These are phyloP conservation scores for Sphagnum fallax DNA, from an alignment of 228 moss, liverwort and hornwort genomes.

Conservation along the genomic window DNA sequence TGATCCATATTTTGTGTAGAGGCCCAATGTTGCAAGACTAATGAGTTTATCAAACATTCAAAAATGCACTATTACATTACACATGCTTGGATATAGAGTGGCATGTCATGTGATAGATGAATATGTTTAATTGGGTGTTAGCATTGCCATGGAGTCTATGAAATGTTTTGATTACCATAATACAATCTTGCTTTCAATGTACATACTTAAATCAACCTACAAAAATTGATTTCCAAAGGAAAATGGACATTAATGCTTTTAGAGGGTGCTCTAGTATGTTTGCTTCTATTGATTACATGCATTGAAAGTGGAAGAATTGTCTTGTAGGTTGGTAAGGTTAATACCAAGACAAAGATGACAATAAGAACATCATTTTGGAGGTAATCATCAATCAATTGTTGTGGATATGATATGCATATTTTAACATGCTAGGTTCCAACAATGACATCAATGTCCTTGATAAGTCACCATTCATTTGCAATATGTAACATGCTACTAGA, in stretches of 20 bases:
- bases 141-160: conserved; percentile 35
- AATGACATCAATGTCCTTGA: conserved; percentile 31
- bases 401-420: conserved; percentile 40
- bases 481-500: conserved; percentile 15
- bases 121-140: conserved; percentile 32
- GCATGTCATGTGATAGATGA: conserved; percentile 26
- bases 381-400: conserved; percentile 20
- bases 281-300: conserved; percentile 41
- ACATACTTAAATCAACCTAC: conserved; percentile 25
- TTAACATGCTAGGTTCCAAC: conserved; percentile 25
- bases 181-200: conserved; percentile 13
- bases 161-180: conserved; percentile 21
- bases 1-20: not conserved
- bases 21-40: conserved; percentile 7
- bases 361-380: conserved; percentile 32
- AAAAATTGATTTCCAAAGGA: conserved; percentile 12
- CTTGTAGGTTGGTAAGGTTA: conserved; percentile 32
- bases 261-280: conserved; percentile 39
- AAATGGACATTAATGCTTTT: conserved; percentile 17
- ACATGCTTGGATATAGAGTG: conserved; percentile 32
- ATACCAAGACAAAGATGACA: conserved; percentile 31
- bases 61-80: conserved; percentile 31
- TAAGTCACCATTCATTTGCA: conserved; percentile 17
- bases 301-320: conserved; percentile 42
- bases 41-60: conserved; percentile 28